phyloP scores from a whole-genome alignment of 2,329 filamentous ascomycete species.

The Pseudocercospora crystallina region DNA sequence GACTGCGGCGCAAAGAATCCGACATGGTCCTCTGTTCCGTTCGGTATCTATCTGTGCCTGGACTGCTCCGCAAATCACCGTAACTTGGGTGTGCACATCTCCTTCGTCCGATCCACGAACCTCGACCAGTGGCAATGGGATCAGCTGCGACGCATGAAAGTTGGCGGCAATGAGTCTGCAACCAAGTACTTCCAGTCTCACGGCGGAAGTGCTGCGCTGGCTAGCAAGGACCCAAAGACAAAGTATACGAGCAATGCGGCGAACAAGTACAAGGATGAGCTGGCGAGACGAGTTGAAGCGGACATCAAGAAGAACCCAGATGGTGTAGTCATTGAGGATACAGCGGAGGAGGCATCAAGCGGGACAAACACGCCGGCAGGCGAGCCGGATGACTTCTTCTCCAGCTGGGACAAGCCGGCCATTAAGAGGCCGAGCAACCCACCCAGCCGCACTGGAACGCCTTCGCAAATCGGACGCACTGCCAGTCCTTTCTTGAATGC shows the following conservation, averaged over 20 bases:
- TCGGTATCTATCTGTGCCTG: conserved; percentile 96
- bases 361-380: conserved; percentile 74
- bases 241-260: conserved; percentile 96
- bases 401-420: conserved; percentile 95
- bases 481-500: conserved; percentile 87
- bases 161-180: conserved; percentile 95
- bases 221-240: conserved; percentile 93
- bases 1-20: conserved; percentile 97
- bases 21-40: conserved; percentile 88
- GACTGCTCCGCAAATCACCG: conserved; percentile 97
- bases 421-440: conserved; percentile 97
- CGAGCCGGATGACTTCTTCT: conserved; percentile 90
- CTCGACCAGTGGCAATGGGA: conserved; percentile 99
- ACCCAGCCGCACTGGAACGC: conserved; percentile 83
- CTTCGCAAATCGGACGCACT: conserved; percentile 71
- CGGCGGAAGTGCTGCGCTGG: conserved; percentile 87
- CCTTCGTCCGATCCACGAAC: conserved; percentile 96
- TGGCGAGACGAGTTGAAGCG: conserved; percentile 78
- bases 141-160: conserved; percentile 95
- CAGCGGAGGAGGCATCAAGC: conserved; percentile 51
- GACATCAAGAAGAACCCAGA: conserved; percentile 85
- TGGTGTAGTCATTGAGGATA: conserved; percentile 82
- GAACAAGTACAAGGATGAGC: conserved; percentile 95
- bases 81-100: conserved; percentile 97
- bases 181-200: conserved; percentile 98